A percentile compares a stretch with the other conserved stretches of the same genome.
Conservation (phyloP, 192 early-diverging fungal species). For the Coemansia sp. region DNA sequence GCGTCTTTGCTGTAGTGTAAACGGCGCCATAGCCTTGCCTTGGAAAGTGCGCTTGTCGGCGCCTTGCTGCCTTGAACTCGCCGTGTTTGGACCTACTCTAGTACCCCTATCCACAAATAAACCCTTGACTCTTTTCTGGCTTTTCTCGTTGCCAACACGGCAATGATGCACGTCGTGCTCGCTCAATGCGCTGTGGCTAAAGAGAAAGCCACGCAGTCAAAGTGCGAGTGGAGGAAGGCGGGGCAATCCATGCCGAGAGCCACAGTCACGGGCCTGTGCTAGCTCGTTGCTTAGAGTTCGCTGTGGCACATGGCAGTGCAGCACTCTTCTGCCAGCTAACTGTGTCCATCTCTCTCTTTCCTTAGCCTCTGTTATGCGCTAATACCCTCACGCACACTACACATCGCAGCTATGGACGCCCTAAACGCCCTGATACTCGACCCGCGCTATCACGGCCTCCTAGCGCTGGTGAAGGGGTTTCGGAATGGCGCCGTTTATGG, state of each 20-base stretch:
- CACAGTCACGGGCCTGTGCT: not conserved
- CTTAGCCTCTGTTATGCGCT: not conserved
- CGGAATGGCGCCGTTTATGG: conserved; percentile 96
- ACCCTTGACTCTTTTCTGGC: not conserved
- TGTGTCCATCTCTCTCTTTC: not conserved
- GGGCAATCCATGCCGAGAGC: not conserved
- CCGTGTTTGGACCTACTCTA: not conserved
- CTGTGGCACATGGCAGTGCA: not conserved
- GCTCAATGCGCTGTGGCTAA: not conserved
- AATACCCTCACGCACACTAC: not conserved
- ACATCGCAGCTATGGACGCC: conserved; percentile 7
- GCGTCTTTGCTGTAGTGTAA: conserved; percentile 2
- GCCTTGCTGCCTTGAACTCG: conserved; percentile 1
- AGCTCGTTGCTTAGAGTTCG: not conserved
- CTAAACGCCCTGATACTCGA: conserved; percentile 55
- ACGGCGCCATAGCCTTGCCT: not conserved
- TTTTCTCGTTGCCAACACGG: not conserved
- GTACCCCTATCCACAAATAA: not conserved
- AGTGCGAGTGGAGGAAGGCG: too few relatives aligned
- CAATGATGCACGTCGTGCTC: not conserved
- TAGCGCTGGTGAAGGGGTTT: conserved; percentile 86
- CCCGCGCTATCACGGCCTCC: conserved; percentile 75
- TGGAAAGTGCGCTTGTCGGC: not conserved
- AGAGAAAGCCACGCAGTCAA: too few relatives aligned
- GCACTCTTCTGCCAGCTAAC: not conserved